Evolutionary conservation across 1,139 yeast species (phyloP), one percentile per base, ranked within the genome.

Genomic region (Wickerhamomyces sp.): DNA sequence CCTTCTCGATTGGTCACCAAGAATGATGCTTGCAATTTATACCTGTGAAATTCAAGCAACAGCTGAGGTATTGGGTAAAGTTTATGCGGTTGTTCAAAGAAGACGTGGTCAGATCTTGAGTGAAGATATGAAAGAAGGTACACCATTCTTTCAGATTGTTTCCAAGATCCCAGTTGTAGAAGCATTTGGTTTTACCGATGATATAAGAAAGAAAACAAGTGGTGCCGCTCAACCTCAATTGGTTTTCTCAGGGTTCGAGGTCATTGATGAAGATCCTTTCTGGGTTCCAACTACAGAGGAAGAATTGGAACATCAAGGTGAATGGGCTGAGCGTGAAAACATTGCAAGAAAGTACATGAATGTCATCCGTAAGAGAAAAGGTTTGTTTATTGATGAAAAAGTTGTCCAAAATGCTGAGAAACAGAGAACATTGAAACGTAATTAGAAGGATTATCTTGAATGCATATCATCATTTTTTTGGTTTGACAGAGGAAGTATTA

Each of bases 271-370:
- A 46, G 97, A 93, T 64, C 99, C 99, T 26, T 93, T 83, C 68
- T 93, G 99, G 99, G 95, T 91, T 11, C 98, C 99, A n/a, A 86
- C 91, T 6, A 93, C 98, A 0, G 96, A 86, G 51, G 97, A 88
- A 57, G 98, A 93, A 56, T 62, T 91, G 32, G 98, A 91, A 55
- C 95, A 88, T 41, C 66, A 86, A 32, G 99, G 98, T 20, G 96
- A 87, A 46, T 73, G 76, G 47, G 96, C 96, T 0, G 98, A 93
- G 51, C 74, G 86, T 51, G 97, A 88, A 51, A 91, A 91, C 54
- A 68, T 88, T 40, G 97, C 96, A 0, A 72, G 94, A 56, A 68
- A 71, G 50, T 91, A 91, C 56, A 84, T 91, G 82, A 87, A 86
- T 44, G 66, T 64, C 23, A 77, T 91, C 30, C 71, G 99, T 54